phyloP scores from a whole-genome alignment of 345 rosid genomes.

The Salix caprea region DNA sequence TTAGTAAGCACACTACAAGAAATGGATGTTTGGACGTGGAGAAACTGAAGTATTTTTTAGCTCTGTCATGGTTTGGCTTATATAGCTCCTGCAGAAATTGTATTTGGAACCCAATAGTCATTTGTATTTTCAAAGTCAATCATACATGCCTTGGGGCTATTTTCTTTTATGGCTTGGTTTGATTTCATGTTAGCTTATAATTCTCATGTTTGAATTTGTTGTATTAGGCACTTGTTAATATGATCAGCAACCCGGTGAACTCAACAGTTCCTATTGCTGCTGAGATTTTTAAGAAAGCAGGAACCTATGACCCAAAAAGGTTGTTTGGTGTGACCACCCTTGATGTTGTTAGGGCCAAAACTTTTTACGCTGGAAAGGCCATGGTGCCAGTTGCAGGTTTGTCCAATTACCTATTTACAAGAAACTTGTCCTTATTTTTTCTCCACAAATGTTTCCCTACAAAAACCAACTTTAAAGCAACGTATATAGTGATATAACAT shows the following conservation, averaged over 20 bases:
- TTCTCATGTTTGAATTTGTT: background rate
- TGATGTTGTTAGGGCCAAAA: slow-evolving; percentile 77
- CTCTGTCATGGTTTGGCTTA: background rate
- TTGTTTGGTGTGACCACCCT: slow-evolving; percentile 82
- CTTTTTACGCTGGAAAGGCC: slow-evolving; percentile 78
- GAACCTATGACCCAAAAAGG: slow-evolving; percentile 61
- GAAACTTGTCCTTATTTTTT: background rate
- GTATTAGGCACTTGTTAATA: slow-evolving; percentile 57
- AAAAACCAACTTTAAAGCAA: background rate
- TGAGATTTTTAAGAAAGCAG: slow-evolving; percentile 76
- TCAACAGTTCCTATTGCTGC: slow-evolving; percentile 75
- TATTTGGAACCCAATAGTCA: background rate
- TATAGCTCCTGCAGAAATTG: background rate
- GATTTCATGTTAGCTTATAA: background rate
- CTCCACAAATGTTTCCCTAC: background rate
- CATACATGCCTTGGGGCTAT: background rate
- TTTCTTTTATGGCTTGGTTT: background rate
- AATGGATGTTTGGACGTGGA: background rate
- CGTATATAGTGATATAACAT: background rate
- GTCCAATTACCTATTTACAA: background rate
- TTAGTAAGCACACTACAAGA: background rate
- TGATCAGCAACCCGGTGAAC: slow-evolving; percentile 87
- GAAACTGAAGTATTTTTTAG: background rate
- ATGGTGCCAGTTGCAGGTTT: slow-evolving; percentile 60
- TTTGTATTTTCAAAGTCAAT: background rate